Base-by-base conservation (phyloP, 192 early-diverging fungal species). In the Obelidium mucronatum region DNA sequence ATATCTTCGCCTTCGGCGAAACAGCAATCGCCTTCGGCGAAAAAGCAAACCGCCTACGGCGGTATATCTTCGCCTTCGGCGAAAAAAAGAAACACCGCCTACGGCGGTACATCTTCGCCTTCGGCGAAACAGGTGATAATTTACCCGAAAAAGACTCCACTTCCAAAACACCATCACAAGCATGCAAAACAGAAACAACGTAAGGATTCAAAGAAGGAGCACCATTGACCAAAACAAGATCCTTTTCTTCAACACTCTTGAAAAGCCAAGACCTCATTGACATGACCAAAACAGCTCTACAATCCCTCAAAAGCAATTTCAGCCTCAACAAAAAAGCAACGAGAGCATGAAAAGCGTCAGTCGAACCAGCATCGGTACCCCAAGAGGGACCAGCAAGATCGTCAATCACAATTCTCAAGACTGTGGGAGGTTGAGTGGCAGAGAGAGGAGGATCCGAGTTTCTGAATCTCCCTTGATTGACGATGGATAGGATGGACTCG, bases 81-180 rank as follows among this genome's bases (percentile, higher is more conserved):
- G n/a, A 13, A 51, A 51, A 51, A 51, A 51, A 51, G 22, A 51
- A 51, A 51, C 48, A 8, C 11, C 48, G 48, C 48, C 48, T 51
- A 22, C 48, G n/a, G n/a, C n/a, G n/a, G n/a, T n/a, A n/a, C n/a
- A n/a, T n/a, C n/a, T n/a, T n/a, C n/a, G n/a, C n/a, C n/a, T n/a
- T n/a, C n/a, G n/a, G n/a, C 51, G n/a, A 52, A 52, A n/a, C 51
- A 52, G 51, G n/a, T 17, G n/a, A n/a, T n/a, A 34, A 19, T 19
- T 48, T 34, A 77, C 76, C 76, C 44, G 93, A 93, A 90, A 98
- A 98, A 3, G 96, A 97, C 81, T 97, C 94, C 19, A 98, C 86
- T 78, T 93, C 92, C 33, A 98, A 80, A 0, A 95, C 95, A 0
- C 91, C 92, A 78, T 98, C 97, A 55, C 90, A 91, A 5, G 92